Percentiles rank a stretch among this genome's conserved stretches.
Evolutionary conservation across 2,329 filamentous ascomycete genomes (phyloP).

Genomic region (Pestalotiopsis sp.): DNA sequence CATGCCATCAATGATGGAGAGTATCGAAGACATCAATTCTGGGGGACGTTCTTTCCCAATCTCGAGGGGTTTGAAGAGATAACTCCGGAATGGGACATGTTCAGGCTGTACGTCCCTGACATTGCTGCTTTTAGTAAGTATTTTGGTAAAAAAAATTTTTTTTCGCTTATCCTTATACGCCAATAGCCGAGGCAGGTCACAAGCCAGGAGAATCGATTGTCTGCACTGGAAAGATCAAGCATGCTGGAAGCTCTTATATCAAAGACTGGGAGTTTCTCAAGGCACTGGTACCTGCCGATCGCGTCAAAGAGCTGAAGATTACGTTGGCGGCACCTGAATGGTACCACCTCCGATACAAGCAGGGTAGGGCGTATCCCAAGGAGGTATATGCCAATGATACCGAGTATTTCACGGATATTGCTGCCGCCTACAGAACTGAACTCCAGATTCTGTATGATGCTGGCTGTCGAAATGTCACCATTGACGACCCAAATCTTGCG

Average conservation of each 20-base stretch:
- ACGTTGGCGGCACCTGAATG: slow-evolving; percentile 54
- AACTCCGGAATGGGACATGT: slow-evolving; percentile 50
- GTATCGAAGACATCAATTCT: slow-evolving; percentile 46
- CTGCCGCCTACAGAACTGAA: slow-evolving; percentile 58
- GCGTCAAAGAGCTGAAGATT: slow-evolving; percentile 58
- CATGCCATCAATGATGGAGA: slow-evolving; percentile 56
- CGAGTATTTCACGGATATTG: slow-evolving; percentile 66
- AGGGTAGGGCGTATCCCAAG: slow-evolving; percentile 55
- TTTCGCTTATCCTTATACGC: background rate
- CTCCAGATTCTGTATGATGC: slow-evolving; percentile 62
- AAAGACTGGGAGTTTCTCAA: slow-evolving; percentile 43
- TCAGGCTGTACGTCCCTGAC: slow-evolving; percentile 55
- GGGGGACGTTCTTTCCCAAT: slow-evolving; percentile 46
- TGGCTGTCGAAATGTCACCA: slow-evolving; percentile 64
- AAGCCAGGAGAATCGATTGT: slow-evolving; percentile 47
- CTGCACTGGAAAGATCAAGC: slow-evolving; percentile 47
- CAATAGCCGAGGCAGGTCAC: slow-evolving; percentile 41
- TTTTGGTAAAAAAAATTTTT: too few species aligned
- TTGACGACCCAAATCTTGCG: slow-evolving; percentile 66
- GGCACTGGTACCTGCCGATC: slow-evolving; percentile 53
- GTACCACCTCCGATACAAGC: slow-evolving; percentile 58
- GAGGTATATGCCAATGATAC: slow-evolving; percentile 57
- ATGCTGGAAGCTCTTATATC: slow-evolving; percentile 43
- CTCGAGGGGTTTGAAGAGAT: slow-evolving; percentile 44
- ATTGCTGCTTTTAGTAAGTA: slow-evolving; percentile 39